Evolutionary conservation across 129 eudicot species (phyloP).

Genomic region (Arctium minus): DNA sequence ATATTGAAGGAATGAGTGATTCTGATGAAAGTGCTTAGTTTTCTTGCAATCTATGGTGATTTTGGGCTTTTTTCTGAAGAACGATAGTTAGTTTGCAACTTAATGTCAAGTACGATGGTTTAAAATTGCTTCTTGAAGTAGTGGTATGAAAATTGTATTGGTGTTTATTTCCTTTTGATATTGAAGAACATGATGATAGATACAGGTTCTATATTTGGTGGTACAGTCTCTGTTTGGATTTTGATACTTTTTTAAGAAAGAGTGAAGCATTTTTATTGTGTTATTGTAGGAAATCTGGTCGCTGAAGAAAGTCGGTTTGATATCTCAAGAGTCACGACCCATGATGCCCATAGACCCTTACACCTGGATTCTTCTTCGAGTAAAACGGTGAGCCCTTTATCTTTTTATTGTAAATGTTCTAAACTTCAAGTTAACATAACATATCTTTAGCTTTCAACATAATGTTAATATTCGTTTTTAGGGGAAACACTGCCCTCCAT

Average conservation of each 20-base stretch:
- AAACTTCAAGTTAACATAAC: not conserved
- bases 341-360: conserved; percentile 11
- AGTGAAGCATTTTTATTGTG: not conserved
- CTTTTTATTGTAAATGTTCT: not conserved
- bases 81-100: too few species aligned
- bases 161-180: too few species aligned
- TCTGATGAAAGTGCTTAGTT: too few species aligned
- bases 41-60: too few species aligned
- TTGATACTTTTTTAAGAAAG: not conserved
- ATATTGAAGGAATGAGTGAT: too few species aligned
- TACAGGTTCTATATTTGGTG: too few species aligned
- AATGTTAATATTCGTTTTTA: conserved; percentile 1
- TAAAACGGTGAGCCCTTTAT: conserved; percentile 8
- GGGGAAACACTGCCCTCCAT: conserved; percentile 25
- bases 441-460: not conserved
- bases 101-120: too few species aligned
- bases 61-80: too few species aligned
- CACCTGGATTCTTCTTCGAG: conserved; percentile 19
- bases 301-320: conserved; percentile 28
- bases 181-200: not conserved
- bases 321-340: conserved; percentile 26
- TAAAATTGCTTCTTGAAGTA: too few species aligned
- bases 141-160: too few species aligned
- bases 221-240: too few species aligned
- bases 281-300: conserved; percentile 14